Conservation (phyloP, 768 basidiomycete species). For the Crucibulum laeve region DNA sequence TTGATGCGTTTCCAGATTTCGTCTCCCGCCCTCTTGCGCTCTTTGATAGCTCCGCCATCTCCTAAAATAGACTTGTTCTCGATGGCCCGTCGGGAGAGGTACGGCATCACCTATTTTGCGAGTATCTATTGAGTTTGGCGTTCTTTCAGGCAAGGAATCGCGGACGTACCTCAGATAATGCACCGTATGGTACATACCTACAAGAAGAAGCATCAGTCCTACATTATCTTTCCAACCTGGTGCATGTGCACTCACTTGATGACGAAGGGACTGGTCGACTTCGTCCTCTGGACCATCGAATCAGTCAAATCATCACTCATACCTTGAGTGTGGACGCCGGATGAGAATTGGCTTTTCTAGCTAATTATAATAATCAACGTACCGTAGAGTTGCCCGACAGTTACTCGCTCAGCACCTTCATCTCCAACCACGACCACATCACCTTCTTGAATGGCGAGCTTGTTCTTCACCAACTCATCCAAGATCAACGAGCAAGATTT, state of each 20-base stretch:
- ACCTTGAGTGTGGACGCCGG: slow-evolving; percentile 35
- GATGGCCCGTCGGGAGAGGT: slow-evolving; percentile 80
- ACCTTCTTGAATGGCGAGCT: slow-evolving; percentile 40
- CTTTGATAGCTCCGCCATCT: slow-evolving; percentile 59
- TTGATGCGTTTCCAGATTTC: slow-evolving; percentile 52
- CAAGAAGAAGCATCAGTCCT: neutral
- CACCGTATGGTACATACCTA: slow-evolving; percentile 74
- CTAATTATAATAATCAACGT: slow-evolving; percentile 11
- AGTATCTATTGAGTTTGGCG: neutral
- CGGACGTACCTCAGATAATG: slow-evolving; percentile 51
- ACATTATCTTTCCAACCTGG: neutral
- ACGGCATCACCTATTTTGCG: slow-evolving; percentile 74
- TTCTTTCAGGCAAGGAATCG: neutral
- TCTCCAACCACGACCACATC: slow-evolving; percentile 14
- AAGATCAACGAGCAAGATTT: slow-evolving; percentile 60
- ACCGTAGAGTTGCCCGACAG: slow-evolving; percentile 86
- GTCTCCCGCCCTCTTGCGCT: slow-evolving; percentile 49
- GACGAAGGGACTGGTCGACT: slow-evolving; percentile 57
- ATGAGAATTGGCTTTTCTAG: neutral
- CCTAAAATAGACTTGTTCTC: slow-evolving; percentile 92
- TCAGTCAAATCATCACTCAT: slow-evolving; percentile 85
- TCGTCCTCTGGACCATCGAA: slow-evolving; percentile 54
- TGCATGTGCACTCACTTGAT: slow-evolving; percentile 53
- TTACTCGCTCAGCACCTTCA: slow-evolving; percentile 59
- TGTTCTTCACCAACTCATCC: slow-evolving; percentile 49